Evolutionary conservation across 2,329 filamentous ascomycete species (phyloP), one percentile per base, ranked within the genome.

Genomic region (Hypoxylon sp.): DNA sequence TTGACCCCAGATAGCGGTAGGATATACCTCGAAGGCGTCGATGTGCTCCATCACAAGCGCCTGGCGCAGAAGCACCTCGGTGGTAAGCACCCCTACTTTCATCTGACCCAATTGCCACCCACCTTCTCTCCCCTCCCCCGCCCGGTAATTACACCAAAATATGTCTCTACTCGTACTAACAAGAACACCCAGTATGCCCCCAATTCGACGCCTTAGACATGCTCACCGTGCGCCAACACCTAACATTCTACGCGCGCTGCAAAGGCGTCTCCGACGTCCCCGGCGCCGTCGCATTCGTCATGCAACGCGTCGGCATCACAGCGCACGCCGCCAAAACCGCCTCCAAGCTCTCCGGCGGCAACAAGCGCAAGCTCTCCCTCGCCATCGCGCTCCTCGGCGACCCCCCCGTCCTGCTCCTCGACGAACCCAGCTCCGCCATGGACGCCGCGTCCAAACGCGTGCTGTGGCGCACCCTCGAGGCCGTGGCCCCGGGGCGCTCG

Each of bases 341-440:
- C 0, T 83, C 84, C 28, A 89, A 89, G 61, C 84, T 94, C 0
- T 93, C 90, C 0, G 91, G 92, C 1, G 92, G 92, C 13, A 94
- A 94, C 78, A 92, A 92, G 80, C 84, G 91, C 14, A 94, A 94
- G 76, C 80, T 94, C 1, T 89, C 86, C 2, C 83, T 94, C 0
- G 91, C 87, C 0, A 93, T 94, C 53, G 91, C 92, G 0, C 80
- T 95, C 0, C 91, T 93, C 75, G 91, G 91, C 13, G 92, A 94
- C 67, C 91, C 91, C 0, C 86, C 87, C 0, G 90, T 93, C 0
- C 80, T 94, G 0, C 83, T 94, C 0, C 87, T 95, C 2, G 92
- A 95, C 73, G 92, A 94, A 73, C 91, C 92, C 0, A 89, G 85
- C 76, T 97, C 93, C 34, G 90, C 91, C 73, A 98, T 90, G 19